Base-by-base conservation (phyloP, 495 filamentous ascomycete genomes). In the Penicillium cinerascens region DNA sequence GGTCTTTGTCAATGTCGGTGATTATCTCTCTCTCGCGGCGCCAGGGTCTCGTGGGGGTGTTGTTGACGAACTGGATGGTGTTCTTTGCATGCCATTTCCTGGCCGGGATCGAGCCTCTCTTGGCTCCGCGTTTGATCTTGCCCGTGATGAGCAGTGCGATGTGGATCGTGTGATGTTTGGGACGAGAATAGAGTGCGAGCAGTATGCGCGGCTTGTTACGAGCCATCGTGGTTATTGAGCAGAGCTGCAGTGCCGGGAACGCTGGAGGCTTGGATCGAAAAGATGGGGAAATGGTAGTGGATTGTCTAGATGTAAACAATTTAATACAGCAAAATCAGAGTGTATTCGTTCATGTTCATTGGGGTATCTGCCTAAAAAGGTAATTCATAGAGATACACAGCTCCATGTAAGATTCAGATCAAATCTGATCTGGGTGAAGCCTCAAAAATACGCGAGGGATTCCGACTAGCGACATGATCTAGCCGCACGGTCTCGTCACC, bases 191-290 rank as follows among this genome's bases (percentile, higher is more conserved):
- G 17, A 54, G 29, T 0, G 44, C 50, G 10, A 58, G 46, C 2
- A 53, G 44, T 6, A 58, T 8, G 13, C 49, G 51, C 13, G 44
- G 51, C 44, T 58, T 58, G 46, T 63, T 56, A 6, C 35, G 51
- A 26, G 37, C 46, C 25, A 43, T 43, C 20, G 20, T 5, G 41
- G 41, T 13, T 25, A 20, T n/a, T 43, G 41, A 5, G 22, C 13
- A 43, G 41, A 43, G 29, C 29, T 33, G 29, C 29, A 3, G 29
- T 1, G 11, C 29, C 11, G 29, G 22, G 2, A 13, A 13, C 4
- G 4, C 9, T 33, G 29, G 26, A 1, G 26, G 2, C 13, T 33
- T 13, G 4, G 2, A 33, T 13, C 13, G 29, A 33, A 33, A 33
- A 3, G 29, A 10, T 33, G 8, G 10, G 29, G 11, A 10, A 33